A percentile compares a stretch with the other conserved stretches of the same genome.
phyloP scores from a whole-genome alignment of 768 basidiomycete species.

The Sporobolomyces roseus region DNA sequence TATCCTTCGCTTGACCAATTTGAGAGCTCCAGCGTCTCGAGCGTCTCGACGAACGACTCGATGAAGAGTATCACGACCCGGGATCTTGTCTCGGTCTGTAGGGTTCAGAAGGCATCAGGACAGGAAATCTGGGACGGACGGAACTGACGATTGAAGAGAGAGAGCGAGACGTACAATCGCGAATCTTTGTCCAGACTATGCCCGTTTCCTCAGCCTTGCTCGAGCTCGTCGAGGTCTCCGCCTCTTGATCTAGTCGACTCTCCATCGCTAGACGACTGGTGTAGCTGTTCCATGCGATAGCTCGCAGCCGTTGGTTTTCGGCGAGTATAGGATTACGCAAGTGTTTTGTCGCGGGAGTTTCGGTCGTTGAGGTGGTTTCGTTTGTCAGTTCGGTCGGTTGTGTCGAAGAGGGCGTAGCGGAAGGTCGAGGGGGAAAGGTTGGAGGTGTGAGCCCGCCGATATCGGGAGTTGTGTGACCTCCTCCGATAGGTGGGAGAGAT shows the following conservation, averaged over 20 bases:
- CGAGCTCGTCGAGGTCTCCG: no score
- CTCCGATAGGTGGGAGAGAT: conserved; percentile 5
- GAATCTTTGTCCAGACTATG: conserved; percentile 18
- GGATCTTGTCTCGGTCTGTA: background rate
- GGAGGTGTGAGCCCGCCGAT: background rate
- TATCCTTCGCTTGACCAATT: no score
- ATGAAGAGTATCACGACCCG: background rate
- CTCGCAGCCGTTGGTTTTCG: background rate
- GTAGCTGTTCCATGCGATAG: conserved; percentile 4
- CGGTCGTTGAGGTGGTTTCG: no score
- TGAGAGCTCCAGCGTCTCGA: no score
- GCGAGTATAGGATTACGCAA: background rate
- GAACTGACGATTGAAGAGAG: no score
- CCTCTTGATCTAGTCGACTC: background rate
- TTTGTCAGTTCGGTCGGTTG: no score
- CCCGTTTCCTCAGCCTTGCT: no score
- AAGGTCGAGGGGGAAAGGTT: conserved; percentile 1
- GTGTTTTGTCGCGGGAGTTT: no score
- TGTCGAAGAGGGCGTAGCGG: background rate
- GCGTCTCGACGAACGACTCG: no score
- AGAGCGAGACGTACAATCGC: conserved; percentile 3
- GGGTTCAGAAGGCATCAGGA: no score
- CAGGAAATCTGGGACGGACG: no score
- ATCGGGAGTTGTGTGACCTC: background rate
- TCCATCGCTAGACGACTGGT: background rate